Percentiles rank a stretch among this genome's conserved stretches.
These are phyloP conservation scores for Thymus quinquecostatus DNA, from an alignment of 257 asterid species.

Conservation along the genomic window DNA sequence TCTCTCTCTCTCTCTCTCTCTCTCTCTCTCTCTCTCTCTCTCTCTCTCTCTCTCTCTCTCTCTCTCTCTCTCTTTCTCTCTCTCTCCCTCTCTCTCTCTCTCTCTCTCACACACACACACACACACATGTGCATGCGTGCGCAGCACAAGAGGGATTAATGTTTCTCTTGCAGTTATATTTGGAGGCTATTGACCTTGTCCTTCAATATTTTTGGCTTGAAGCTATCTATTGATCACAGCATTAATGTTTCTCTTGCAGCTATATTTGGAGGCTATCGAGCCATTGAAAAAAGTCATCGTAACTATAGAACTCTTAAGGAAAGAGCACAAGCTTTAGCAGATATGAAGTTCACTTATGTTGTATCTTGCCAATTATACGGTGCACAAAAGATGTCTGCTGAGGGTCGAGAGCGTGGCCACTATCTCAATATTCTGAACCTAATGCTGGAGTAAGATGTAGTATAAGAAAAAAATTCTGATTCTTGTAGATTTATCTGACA, in stretches of 20 bases:
- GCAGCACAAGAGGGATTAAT: not conserved
- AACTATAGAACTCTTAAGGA: conserved; percentile 58
- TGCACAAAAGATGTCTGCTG: conserved; percentile 83
- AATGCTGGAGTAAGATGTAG: conserved; percentile 75
- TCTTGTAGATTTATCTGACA: conserved; percentile 17
- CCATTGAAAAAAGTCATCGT: conserved; percentile 52
- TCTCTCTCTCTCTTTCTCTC: conserved; percentile 9
- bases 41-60: not conserved
- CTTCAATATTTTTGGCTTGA: conserved; percentile 15
- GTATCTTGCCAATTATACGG: conserved; percentile 98
- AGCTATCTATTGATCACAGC: conserved; percentile 10
- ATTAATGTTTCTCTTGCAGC: conserved; percentile 49
- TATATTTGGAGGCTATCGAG: conserved; percentile 78
- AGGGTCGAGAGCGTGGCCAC: conserved; percentile 66
- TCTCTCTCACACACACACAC: not conserved
- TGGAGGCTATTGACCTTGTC: not conserved
- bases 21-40: too few species aligned
- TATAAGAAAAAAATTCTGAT: conserved; percentile 19
- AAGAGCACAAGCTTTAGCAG: conserved; percentile 86
- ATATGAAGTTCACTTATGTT: conserved; percentile 93
- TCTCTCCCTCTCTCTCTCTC: too few species aligned
- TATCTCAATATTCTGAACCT: conserved; percentile 83
- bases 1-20: not conserved
- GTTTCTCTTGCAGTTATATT: too few species aligned
- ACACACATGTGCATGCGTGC: not conserved